These are phyloP conservation scores for Lactifluus piperatus DNA, from an alignment of 768 basidiomycete species.

Conservation along the genomic window DNA sequence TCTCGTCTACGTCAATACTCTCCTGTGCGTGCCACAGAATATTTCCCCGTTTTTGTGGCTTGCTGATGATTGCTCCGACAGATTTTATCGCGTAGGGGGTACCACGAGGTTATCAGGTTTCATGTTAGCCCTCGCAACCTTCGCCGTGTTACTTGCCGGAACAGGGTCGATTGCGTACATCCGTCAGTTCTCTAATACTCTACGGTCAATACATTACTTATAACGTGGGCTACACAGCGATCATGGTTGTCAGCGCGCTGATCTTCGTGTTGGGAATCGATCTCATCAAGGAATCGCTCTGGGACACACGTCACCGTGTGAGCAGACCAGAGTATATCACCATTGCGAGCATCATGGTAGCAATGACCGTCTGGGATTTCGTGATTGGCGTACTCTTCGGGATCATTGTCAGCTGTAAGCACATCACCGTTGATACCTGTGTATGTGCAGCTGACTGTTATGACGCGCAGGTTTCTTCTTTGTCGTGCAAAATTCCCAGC, in stretches of 20 bases:
- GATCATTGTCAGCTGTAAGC: constrained; percentile 81
- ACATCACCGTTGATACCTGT: background rate
- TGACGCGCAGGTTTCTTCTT: constrained; percentile 71
- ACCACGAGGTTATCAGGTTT: constrained; percentile 76
- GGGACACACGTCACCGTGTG: constrained; percentile 89
- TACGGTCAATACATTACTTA: background rate
- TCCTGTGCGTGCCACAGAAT: constrained; percentile 9
- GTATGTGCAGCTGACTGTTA: background rate
- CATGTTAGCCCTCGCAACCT: constrained; percentile 71
- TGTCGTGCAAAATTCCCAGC: constrained; percentile 88
- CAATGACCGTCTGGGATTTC: constrained; percentile 93
- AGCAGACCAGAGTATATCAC: constrained; percentile 80
- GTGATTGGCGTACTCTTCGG: constrained; percentile 90
- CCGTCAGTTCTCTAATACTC: constrained; percentile 42
- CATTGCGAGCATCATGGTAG: constrained; percentile 77
- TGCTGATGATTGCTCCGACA: constrained; percentile 25
- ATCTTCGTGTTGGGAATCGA: constrained; percentile 95
- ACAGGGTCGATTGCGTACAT: constrained; percentile 88
- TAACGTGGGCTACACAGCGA: constrained; percentile 40
- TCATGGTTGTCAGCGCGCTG: constrained; percentile 84
- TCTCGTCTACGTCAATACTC: constrained; percentile 79
- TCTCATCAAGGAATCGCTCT: constrained; percentile 89
- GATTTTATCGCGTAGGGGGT: constrained; percentile 92
- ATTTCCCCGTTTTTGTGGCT: background rate
- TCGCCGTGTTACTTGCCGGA: constrained; percentile 66